Evolutionary conservation across 352 stramenopile genomes (phyloP), one percentile per base, ranked within the genome.

Genomic region (Elongisporangium prolatum): DNA sequence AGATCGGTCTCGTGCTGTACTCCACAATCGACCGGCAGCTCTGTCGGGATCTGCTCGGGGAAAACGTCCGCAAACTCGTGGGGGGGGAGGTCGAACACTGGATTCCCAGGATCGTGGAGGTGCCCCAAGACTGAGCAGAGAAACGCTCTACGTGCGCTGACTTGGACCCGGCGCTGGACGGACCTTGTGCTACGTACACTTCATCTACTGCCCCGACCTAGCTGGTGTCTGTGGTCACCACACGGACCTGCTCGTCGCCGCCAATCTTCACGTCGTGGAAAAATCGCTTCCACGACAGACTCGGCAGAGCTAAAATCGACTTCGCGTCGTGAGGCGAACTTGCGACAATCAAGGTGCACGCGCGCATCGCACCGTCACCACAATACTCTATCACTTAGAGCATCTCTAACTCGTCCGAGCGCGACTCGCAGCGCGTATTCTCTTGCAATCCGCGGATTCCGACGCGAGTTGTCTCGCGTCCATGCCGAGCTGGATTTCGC

Each of bases 1-100:
- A 74, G 28, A 13, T 73, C 64, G 34, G 68, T 68, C 50, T 78
- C 67, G 21, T 78, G 57, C 4, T 64, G 53, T 1, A 64, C 55
- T 7, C 69, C 55, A 10, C 60, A 34, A 18, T 77, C 63, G 0
- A 57, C 18, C 0, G 63, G 60, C 2, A 72, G 49, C 1, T n/a
- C n/a, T n/a, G n/a, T n/a, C n/a, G 56, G 66, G 0, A 72, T 50
- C 20, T 65, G 60, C 13, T 77, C 60, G 0, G 63, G 56, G 13
- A 72, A 71, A 17, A 69, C 49, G 20, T 68, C 37, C 2, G 59
- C 49, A n/a, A n/a, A n/a, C n/a, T n/a, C n/a, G 0, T 52, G 28
- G 7, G 55, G 54, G 18, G n/a, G 54, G 18, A 63, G 52, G 8
- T 58, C 21, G 51, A 50, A 58, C 21, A 53, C 53, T 4, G 21